Percentiles rank a stretch among this genome's conserved stretches.
These are phyloP conservation scores for Haplosporangium sp. DNA, from an alignment of 371 early-diverging fungal species.

Conservation along the genomic window DNA sequence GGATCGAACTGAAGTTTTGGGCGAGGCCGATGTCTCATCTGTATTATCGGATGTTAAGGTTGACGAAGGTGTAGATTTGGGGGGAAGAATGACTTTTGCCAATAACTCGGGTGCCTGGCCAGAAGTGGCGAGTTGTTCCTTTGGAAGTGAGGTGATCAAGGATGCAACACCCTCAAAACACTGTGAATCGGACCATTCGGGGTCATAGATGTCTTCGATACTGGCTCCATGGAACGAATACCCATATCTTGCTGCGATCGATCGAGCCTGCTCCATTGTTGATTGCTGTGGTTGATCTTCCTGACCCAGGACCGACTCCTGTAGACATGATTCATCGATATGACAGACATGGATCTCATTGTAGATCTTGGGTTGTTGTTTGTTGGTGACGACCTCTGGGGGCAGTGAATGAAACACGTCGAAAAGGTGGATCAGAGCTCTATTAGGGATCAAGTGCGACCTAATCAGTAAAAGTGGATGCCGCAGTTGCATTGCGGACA, in stretches of 20 bases:
- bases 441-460: not conserved
- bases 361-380: slow-evolving; percentile 49
- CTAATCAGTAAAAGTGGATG: not conserved
- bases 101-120: slow-evolving; percentile 48
- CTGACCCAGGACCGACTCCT: slow-evolving; percentile 18
- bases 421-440: slow-evolving; percentile 47
- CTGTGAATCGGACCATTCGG: slow-evolving; percentile 49
- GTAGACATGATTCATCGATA: slow-evolving; percentile 44
- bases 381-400: slow-evolving; percentile 44
- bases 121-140: slow-evolving; percentile 43
- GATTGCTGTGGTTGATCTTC: slow-evolving; percentile 13
- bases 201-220: slow-evolving; percentile 55
- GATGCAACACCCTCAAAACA: slow-evolving; percentile 37
- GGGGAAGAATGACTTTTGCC: slow-evolving; percentile 25
- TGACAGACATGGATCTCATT: slow-evolving; percentile 50
- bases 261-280: slow-evolving; percentile 40
- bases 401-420: slow-evolving; percentile 46
- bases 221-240: slow-evolving; percentile 44
- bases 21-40: not conserved
- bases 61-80: not conserved
- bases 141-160: slow-evolving; percentile 35
- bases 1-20: not conserved
- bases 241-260: slow-evolving; percentile 30
- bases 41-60: not conserved
- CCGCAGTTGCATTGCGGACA: not conserved